phyloP scores from a whole-genome alignment of 805 yeast genomes.

The Candida nitratophila region DNA sequence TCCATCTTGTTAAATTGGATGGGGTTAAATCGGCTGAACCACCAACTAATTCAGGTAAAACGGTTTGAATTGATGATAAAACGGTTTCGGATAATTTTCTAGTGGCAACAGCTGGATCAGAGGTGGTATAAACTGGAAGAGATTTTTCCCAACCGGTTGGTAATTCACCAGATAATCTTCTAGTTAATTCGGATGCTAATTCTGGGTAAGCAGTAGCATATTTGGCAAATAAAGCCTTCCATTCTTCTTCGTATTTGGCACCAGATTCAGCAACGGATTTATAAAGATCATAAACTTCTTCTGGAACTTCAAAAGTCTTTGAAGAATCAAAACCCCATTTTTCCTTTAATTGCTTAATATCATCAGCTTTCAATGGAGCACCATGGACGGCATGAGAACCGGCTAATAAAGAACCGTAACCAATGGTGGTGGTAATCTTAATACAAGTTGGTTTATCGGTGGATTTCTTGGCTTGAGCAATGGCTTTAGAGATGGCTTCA shows the following conservation, averaged over 20 bases:
- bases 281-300: slow-evolving; percentile 74
- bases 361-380: slow-evolving; percentile 91
- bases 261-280: slow-evolving; percentile 46
- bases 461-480: slow-evolving; percentile 73
- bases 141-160: slow-evolving; percentile 76
- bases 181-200: slow-evolving; percentile 67
- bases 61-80: slow-evolving; percentile 52
- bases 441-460: slow-evolving; percentile 84
- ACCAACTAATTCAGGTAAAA: slow-evolving; percentile 84
- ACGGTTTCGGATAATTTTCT: slow-evolving; percentile 89
- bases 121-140: slow-evolving; percentile 74
- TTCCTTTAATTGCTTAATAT: slow-evolving; percentile 77
- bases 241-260: slow-evolving; percentile 61
- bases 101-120: slow-evolving; percentile 81
- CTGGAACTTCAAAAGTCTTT: slow-evolving; percentile 69
- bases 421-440: slow-evolving; percentile 85
- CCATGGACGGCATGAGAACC: slow-evolving; percentile 96
- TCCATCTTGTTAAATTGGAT: slow-evolving; percentile 89
- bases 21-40: slow-evolving; percentile 99
- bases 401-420: slow-evolving; percentile 78
- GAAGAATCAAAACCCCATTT: slow-evolving; percentile 85
- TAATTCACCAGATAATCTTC: slow-evolving; percentile 72
- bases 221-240: slow-evolving; percentile 58
- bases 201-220: slow-evolving; percentile 70
- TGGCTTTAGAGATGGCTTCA: slow-evolving; percentile 59